Conservation (phyloP, 2,329 filamentous ascomycete genomes). For the Chaetoscypha palmicola region DNA sequence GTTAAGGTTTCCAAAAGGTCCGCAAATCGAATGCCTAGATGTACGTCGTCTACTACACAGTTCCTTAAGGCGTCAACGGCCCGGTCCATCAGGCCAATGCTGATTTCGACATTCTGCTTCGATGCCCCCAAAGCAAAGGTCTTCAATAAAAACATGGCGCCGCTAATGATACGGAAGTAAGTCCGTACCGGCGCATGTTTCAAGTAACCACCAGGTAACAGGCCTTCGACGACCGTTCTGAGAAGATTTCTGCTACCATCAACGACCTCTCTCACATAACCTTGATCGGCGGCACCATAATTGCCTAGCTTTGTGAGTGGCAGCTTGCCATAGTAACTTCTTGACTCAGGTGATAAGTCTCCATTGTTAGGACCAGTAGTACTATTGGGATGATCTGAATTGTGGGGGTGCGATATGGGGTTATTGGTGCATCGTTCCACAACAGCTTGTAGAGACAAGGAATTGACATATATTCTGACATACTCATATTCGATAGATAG, state of each 20-base stretch:
- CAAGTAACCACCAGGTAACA: constrained; percentile 67
- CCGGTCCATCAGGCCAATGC: constrained; percentile 66
- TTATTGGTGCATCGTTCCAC: constrained; percentile 86
- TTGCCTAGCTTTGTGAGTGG: constrained; percentile 58
- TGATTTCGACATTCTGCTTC: constrained; percentile 69
- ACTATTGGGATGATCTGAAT: constrained; percentile 31
- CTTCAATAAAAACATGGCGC: constrained; percentile 78
- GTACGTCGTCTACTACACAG: constrained; percentile 78
- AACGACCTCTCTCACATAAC: constrained; percentile 70
- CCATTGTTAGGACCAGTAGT: constrained; percentile 33
- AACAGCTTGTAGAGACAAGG: constrained; percentile 85
- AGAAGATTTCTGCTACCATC: constrained; percentile 72
- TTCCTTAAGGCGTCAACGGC: constrained; percentile 68
- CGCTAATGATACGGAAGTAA: constrained; percentile 80
- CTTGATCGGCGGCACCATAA: constrained; percentile 59
- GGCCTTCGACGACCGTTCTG: constrained; percentile 66
- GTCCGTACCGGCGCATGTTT: constrained; percentile 78
- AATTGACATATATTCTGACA: constrained; percentile 90
- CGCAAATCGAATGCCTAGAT: constrained; percentile 76
- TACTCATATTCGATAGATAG: constrained; percentile 94
- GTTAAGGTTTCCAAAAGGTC: constrained; percentile 76
- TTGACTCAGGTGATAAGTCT: constrained; percentile 52
- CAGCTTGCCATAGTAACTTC: constrained; percentile 57
- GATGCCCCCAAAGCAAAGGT: constrained; percentile 77
- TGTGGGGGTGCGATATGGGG: constrained; percentile 39